Percentiles rank a stretch among this genome's conserved stretches.
Conservation (phyloP, 2,329 filamentous ascomycete genomes). For the Diaporthe australafricana region DNA sequence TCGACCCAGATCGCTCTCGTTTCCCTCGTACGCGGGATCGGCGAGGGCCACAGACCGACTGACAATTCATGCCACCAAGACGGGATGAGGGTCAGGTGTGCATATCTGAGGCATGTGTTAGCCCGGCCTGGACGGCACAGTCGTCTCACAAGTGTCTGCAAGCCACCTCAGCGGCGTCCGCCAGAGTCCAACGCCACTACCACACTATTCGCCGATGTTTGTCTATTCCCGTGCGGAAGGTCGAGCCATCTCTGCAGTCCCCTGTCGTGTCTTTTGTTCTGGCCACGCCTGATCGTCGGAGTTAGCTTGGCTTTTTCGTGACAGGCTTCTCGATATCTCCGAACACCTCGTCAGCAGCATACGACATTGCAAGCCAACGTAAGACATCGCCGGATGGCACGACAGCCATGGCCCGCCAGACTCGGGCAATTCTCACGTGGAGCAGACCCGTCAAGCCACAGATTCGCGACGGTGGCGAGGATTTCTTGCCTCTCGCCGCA, state of each 20-base stretch:
- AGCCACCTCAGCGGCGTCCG: constrained; percentile 31
- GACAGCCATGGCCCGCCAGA: neutral
- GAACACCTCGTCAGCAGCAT: constrained; percentile 10
- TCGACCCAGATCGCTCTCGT: neutral
- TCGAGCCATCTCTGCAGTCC: constrained; percentile 7
- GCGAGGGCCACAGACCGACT: constrained; percentile 4
- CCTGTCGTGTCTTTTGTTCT: constrained; percentile 7
- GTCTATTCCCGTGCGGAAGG: constrained; percentile 25
- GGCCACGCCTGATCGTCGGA: constrained; percentile 5
- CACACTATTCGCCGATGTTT: constrained; percentile 15
- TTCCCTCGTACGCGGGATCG: neutral
- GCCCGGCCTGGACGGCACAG: constrained; percentile 28
- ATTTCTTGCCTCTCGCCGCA: neutral
- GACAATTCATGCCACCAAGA: constrained; percentile 24
- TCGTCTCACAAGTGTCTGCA: constrained; percentile 35
- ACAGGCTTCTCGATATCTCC: constrained; percentile 11
- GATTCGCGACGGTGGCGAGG: neutral
- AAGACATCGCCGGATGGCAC: neutral
- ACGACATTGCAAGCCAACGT: constrained; percentile 2
- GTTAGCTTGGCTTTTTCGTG: constrained; percentile 7
- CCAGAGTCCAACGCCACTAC: neutral
- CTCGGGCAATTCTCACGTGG: constrained; percentile 17
- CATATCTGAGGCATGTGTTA: constrained; percentile 30
- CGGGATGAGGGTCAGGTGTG: constrained; percentile 32
- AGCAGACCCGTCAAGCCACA: constrained; percentile 14